phyloP scores from a whole-genome alignment of 768 basidiomycete genomes.

The Cubamyces lactineus region DNA sequence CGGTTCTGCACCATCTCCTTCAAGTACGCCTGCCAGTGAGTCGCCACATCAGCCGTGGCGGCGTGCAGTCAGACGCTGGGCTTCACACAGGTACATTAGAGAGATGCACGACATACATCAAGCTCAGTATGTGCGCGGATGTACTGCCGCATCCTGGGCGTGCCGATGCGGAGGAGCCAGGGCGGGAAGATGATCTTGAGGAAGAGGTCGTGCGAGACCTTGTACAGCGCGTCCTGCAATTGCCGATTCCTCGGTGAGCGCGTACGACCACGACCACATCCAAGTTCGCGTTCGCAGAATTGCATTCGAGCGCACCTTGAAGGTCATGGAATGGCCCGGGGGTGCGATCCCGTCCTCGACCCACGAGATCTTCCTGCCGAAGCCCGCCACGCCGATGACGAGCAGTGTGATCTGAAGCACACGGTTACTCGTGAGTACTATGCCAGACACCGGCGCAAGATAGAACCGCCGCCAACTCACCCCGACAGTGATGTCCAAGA shows the following conservation, averaged over 20 bases:
- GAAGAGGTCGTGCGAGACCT: conserved; percentile 31
- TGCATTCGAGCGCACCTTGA: conserved; percentile 25
- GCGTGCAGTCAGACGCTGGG: background rate
- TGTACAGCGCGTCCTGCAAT: conserved; percentile 31
- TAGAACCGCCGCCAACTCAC: conserved; percentile 36
- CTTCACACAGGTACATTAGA: no score
- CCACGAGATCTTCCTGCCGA: conserved; percentile 49
- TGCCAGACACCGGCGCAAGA: no score
- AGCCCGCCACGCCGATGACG: conserved; percentile 60
- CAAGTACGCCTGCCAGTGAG: conserved; percentile 50
- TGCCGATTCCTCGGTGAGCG: no score
- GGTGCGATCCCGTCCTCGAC: conserved; percentile 20
- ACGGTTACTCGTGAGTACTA: background rate
- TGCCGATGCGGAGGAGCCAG: conserved; percentile 27
- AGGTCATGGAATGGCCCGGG: conserved; percentile 22
- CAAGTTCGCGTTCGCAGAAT: no score
- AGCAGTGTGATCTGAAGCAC: conserved; percentile 52
- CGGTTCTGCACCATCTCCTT: conserved; percentile 55
- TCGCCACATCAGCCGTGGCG: no score
- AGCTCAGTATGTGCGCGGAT: conserved; percentile 32
- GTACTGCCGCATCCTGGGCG: conserved; percentile 27
- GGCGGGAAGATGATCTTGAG: conserved; percentile 31
- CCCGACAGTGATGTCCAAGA: conserved; percentile 56
- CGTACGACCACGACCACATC: background rate
- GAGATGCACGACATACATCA: conserved; percentile 22